Evolutionary conservation across 1,284 basidiomycete species (phyloP), one percentile per base, ranked within the genome.

Genomic region (Cystobasidium pallidum): DNA sequence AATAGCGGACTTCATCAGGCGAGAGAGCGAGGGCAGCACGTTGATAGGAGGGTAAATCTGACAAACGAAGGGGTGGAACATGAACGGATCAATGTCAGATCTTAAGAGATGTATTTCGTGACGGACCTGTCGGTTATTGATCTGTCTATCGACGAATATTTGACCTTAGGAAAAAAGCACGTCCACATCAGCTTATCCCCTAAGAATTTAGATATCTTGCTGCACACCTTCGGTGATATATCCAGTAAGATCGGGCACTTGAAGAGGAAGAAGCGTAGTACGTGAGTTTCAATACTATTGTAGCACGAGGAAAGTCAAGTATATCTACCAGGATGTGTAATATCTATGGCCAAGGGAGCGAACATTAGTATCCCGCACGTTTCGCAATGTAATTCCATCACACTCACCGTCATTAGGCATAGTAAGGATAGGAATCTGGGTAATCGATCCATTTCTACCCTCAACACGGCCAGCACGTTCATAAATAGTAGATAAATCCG

Each of bases 1-100:
- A 81, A 99, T 98, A 76, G 96, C 96, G 77, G 90, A 92, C 88
- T 99, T 99, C 96, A 99, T 99, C 80, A 99, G 84, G 83, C 96
- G 93, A 78, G 95, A 98, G 77, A 99, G 86, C 74, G 96, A 99
- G 66, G 96, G 96, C 55, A 99, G 86, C 75, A 99, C 96, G 84
- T 99, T 99, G 86, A 99, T 99, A 59, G 96, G 96, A 52, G 96
- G 96, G 84, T 98, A 99, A 82, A 99, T 95, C 83, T 98, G 95
- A 79, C 21, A 19, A 34, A 45, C 7, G 19, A 45, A 8, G 6
- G 30, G 28, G 24, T 4, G 21, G 7, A 24, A 3, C 28, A 43
- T 36, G 26, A 41, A 19, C 8, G 2, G 39, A 45, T 3, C 11
- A 8, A 39, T 7, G 7, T 30, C 7, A 30, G 19, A 43, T 47